Base-by-base conservation (phyloP, 495 filamentous ascomycete genomes). In the Penicillium ochrochloron region DNA sequence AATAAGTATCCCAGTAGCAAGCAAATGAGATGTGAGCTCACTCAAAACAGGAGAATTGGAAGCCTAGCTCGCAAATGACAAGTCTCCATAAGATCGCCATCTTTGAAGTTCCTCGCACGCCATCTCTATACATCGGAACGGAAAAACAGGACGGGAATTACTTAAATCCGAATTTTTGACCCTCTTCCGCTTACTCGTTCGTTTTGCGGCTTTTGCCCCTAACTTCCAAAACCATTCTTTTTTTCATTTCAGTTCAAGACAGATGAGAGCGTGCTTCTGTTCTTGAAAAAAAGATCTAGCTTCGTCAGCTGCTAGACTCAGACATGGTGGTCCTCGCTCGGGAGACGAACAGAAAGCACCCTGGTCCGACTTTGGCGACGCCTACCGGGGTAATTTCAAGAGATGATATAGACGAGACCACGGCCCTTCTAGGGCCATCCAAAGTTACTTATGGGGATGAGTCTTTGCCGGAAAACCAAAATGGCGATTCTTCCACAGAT, bases 351-450 rank as follows among this genome's bases (percentile, higher is more conserved):
- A 60, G 60, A 21, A 15, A 57, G n/a, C 52, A 58, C 17, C 9
- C 42, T 19, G 56, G 29, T 50, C 64, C 46, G 57, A 31, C 56
- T 23, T 19, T 5, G 15, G 14, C 42, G 12, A 27, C 44, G 1
- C n/a, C 50, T n/a, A 17, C 33, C 15, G 31, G 53, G 53, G n/a
- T n/a, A n/a, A 23, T 37, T 11, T 35, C 33, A 15, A 31, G n/a
- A n/a, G 59, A 60, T 21, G 56, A 8, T 42, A 34, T 66, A 60
- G 55, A 72, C 61, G 70, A 72, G 61, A 67, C 68, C 33, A 72
- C 70, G 23, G 42, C 60, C 42, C 70, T 72, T 31, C 50, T 72
- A 5, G 60, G 51, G 19, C 34, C 67, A 15, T 25, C 23, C 37
- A 62, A 23, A 31, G 35, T 29, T 11, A 60, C 25, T 6, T 21